phyloP scores from a whole-genome alignment of 106 monocot genomes.

The Dioscorea dumetorum region DNA sequence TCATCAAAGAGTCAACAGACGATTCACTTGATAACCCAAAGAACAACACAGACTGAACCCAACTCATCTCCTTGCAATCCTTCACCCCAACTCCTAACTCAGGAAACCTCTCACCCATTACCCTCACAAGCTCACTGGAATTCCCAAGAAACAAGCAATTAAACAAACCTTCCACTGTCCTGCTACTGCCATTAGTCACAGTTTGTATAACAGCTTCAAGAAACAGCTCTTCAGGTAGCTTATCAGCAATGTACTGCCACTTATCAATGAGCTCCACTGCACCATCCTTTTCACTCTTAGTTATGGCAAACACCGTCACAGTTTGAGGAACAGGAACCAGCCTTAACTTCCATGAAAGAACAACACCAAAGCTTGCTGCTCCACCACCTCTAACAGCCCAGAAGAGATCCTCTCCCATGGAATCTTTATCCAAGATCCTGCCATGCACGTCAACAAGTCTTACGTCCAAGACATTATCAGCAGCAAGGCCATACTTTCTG shows the following conservation, averaged over 20 bases:
- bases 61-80: conserved; percentile 32
- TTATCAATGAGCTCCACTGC: conserved; percentile 11
- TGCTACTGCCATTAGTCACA: background rate
- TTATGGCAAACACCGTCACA: conserved; percentile 11
- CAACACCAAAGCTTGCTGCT: conserved; percentile 4
- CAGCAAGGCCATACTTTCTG: conserved; percentile 2
- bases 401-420: conserved; percentile 6
- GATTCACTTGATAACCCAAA: background rate
- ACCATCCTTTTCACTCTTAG: background rate
- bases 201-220: conserved; percentile 1
- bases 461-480: conserved; percentile 1
- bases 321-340: conserved; percentile 1
- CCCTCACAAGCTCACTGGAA: conserved; percentile 1
- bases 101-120: conserved; percentile 15
- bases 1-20: background rate
- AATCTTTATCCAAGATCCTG: conserved; percentile 1
- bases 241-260: conserved; percentile 23
- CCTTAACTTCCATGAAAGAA: background rate
- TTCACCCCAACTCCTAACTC: conserved; percentile 10
- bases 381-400: conserved; percentile 17
- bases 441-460: conserved; percentile 1
- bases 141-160: conserved; percentile 18
- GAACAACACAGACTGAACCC: conserved; percentile 19
- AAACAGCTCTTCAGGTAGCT: conserved; percentile 5
- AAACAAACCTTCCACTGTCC: background rate